Conservation (phyloP, 2,329 filamentous ascomycete species). For the Teratosphaeria zuluensis region DNA sequence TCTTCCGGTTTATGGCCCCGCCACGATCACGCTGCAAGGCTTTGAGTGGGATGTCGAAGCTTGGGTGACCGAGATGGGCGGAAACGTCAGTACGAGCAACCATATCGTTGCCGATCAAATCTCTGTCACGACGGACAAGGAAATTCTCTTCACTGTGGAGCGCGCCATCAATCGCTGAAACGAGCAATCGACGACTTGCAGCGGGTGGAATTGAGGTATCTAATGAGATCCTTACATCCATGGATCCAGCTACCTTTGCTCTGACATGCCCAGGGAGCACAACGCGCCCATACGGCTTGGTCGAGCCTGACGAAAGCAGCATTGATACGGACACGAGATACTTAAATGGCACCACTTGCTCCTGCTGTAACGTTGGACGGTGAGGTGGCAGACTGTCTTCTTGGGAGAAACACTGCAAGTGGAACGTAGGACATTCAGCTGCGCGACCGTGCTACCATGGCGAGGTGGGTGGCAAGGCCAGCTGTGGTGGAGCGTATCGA, state of each 20-base stretch:
- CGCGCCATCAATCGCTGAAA: slow-evolving; percentile 3
- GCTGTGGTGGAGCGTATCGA: not conserved
- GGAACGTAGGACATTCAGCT: not conserved
- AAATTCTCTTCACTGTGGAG: slow-evolving; percentile 41
- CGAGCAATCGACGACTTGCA: not conserved
- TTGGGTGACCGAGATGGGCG: slow-evolving; percentile 56
- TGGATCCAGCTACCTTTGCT: not conserved
- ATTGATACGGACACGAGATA: not conserved
- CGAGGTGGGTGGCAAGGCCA: not conserved
- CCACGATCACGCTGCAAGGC: slow-evolving; percentile 67
- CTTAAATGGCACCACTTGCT: not conserved
- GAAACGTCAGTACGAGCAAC: slow-evolving; percentile 41
- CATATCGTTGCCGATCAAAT: slow-evolving; percentile 34
- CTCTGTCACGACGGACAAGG: slow-evolving; percentile 30
- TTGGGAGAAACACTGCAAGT: not conserved
- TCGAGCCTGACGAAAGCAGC: not conserved
- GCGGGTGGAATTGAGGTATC: not conserved
- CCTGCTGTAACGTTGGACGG: not conserved
- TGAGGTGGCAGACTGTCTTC: not conserved
- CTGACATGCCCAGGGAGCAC: not conserved
- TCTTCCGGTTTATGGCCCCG: slow-evolving; percentile 69
- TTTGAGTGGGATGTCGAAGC: slow-evolving; percentile 83
- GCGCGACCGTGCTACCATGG: not conserved
- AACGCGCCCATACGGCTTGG: not conserved
- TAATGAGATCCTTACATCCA: not conserved